Conservation (phyloP, 73 alveolate species). For the Paramecium sexaurelia region DNA sequence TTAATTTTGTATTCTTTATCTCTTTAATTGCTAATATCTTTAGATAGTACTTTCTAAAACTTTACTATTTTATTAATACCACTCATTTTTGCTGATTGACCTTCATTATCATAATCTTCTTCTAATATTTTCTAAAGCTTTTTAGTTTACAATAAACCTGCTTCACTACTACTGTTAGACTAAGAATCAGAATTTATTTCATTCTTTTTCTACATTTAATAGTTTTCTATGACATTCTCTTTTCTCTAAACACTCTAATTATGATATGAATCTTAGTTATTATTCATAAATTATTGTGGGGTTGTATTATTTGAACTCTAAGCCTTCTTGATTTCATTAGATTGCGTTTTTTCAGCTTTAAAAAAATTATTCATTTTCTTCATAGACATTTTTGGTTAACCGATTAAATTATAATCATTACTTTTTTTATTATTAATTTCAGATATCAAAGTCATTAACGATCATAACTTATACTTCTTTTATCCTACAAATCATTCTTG, state of each 20-base stretch:
- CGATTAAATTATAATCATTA: conserved; percentile 45
- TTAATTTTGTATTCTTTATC: not conserved
- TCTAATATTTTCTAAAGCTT: conserved; percentile 14
- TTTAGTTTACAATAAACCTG: not conserved
- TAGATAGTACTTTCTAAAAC: not conserved
- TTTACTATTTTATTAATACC: not conserved
- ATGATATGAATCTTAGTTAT: not conserved
- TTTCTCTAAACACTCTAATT: not conserved
- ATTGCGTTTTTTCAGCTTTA: not conserved
- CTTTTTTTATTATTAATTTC: not conserved
- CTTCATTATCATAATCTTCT: conserved; percentile 21
- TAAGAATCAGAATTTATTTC: not conserved
- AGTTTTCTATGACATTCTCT: not conserved
- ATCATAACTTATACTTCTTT: not conserved
- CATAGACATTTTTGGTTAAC: not conserved
- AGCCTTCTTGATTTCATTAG: not conserved
- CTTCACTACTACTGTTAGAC: not conserved
- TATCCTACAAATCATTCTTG: too few species aligned
- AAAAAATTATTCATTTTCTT: conserved; percentile 35
- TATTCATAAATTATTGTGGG: not conserved
- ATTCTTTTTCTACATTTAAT: not conserved
- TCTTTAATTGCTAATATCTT: not conserved
- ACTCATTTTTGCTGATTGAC: not conserved
- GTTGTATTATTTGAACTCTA: not conserved
- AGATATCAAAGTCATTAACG: not conserved